phyloP scores from a whole-genome alignment of 75 land plant species.

The Picea glauca region DNA sequence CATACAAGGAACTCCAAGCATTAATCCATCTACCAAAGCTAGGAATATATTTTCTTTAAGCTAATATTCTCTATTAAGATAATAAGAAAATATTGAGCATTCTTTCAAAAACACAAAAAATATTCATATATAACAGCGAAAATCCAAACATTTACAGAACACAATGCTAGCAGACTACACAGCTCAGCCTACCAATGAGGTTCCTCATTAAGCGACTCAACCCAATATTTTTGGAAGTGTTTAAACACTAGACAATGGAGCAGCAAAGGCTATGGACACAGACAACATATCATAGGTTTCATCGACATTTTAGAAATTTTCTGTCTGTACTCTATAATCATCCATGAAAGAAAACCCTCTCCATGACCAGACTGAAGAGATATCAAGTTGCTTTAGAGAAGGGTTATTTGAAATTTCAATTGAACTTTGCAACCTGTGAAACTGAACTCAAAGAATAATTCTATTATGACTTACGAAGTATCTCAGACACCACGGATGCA shows the following conservation, averaged over 20 bases:
- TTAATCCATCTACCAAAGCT: conserved; percentile 5
- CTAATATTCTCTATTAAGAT: neutral
- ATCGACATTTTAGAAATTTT: neutral
- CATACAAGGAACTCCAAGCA: conserved; percentile 8
- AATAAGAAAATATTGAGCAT: neutral
- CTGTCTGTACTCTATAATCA: neutral
- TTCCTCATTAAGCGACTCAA: neutral
- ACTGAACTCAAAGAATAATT: neutral
- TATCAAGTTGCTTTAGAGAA: too few species aligned
- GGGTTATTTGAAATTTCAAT: neutral
- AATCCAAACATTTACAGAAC: neutral
- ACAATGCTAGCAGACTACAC: neutral
- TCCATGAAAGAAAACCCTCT: neutral
- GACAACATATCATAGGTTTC: neutral
- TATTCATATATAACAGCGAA: neutral
- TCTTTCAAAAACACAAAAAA: neutral
- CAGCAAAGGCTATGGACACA: neutral
- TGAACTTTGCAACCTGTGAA: neutral
- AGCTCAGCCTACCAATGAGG: neutral
- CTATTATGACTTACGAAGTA: neutral
- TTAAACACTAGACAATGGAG: neutral
- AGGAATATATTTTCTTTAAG: neutral
- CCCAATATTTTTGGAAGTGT: neutral
- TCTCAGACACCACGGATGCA: neutral
- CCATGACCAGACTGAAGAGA: neutral